Evolutionary conservation across 2,329 filamentous ascomycete species (phyloP), one percentile per base, ranked within the genome.

Genomic region (Botrytis medusae): DNA sequence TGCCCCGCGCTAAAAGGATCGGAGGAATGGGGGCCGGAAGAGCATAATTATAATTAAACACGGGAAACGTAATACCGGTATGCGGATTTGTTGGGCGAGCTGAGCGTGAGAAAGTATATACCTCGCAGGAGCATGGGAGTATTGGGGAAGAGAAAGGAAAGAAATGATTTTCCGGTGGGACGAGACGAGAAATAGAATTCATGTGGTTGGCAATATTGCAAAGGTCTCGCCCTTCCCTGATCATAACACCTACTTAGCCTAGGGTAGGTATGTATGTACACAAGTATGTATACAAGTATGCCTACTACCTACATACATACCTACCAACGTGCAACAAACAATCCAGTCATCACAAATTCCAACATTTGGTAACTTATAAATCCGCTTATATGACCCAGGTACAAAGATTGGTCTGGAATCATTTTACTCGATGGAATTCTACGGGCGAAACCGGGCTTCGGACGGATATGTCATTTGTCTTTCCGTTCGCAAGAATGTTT

Each of bases 161-260:
- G 16, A 6, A 29, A 77, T 71, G 76, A 77, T 75, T 78, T 77
- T 72, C 74, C 77, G 77, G 76, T 73, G 54, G 72, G 25, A 51
- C 40, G 40, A 46, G n/a, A 51, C 34, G 54, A 64, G 32, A 54
- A 54, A 42, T 37, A 59, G 2, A 54, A 10, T 44, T 8, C 61
- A 20, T 42, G 2, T 32, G 37, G 25, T 63, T 63, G 61, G 42
- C 48, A 48, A 65, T 46, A 4, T 7, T 25, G 34, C 2, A 29
- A 62, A 1, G 25, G 59, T 40, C 59, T 40, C 59, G 59, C 59
- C 59, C 59, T 37, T 8, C 59, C 59, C n/a, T 9, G 34, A 8
- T 10, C 34, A 61, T 37, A 7, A 25, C 22, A n/a, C 12, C 51
- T 29, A 18, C 34, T 37, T 37, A 37, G 34, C 34, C 34, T 7